Evolutionary conservation across 2,329 filamentous ascomycete genomes (phyloP).

Genomic region (Karstenula rhodostoma): DNA sequence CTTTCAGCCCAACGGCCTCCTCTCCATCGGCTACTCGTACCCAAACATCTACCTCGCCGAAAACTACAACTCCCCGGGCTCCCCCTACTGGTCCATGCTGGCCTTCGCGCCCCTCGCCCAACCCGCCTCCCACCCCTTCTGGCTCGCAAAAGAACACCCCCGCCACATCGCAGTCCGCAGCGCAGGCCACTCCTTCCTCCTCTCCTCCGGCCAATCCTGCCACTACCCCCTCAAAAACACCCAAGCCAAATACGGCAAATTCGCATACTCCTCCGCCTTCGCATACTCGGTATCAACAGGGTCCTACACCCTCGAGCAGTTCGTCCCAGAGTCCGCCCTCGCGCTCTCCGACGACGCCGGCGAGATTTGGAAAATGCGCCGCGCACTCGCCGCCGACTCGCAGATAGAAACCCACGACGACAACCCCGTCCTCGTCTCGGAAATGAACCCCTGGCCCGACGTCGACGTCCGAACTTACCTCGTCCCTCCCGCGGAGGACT

Average conservation of each 20-base stretch:
- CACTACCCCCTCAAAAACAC: constrained; percentile 83
- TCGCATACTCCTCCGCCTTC: constrained; percentile 79
- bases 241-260: constrained; percentile 81
- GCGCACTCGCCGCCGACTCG: constrained; percentile 68
- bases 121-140: constrained; percentile 75
- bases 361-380: constrained; percentile 80
- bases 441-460: constrained; percentile 75
- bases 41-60: constrained; percentile 84
- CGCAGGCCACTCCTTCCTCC: constrained; percentile 78
- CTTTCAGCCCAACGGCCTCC: constrained; percentile 76
- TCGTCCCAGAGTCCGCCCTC: constrained; percentile 77
- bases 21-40: constrained; percentile 80
- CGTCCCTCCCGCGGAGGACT: constrained; percentile 65
- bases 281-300: constrained; percentile 81
- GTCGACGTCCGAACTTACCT: constrained; percentile 72
- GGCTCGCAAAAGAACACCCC: constrained; percentile 75
- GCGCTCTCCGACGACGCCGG: constrained; percentile 79
- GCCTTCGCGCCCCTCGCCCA: constrained; percentile 78
- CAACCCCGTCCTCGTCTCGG: constrained; percentile 69
- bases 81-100: constrained; percentile 79
- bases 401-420: constrained; percentile 65
- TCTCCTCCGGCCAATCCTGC: constrained; percentile 78
- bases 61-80: constrained; percentile 82
- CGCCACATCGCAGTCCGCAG: constrained; percentile 76
- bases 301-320: constrained; percentile 77